Evolutionary conservation across 331 rosid genomes (phyloP).

Genomic region (Quercus lobata): DNA sequence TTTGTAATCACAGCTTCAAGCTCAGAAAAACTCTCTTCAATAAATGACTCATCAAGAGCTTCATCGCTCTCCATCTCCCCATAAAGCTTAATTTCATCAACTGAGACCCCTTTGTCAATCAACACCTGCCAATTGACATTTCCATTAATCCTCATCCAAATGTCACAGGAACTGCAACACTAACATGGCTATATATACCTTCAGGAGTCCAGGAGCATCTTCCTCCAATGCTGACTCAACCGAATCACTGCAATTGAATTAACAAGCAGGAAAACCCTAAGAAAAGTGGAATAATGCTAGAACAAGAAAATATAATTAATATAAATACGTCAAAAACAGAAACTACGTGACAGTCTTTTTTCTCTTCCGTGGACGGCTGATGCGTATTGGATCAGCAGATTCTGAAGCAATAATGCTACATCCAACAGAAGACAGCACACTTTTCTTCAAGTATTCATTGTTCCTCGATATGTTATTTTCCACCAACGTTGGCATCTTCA

Average conservation of each 20-base stretch:
- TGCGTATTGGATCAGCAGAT: constrained; percentile 32
- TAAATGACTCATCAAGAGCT: constrained; percentile 56
- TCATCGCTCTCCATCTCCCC: constrained; percentile 68
- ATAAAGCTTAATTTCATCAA: constrained; percentile 83
- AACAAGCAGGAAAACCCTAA: constrained; percentile 1
- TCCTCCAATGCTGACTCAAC: constrained; percentile 84
- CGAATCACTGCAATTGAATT: constrained; percentile 63
- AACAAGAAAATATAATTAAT: neutral
- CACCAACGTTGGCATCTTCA: constrained; percentile 38
- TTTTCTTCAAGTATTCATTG: constrained; percentile 27
- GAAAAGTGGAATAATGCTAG: constrained; percentile 4
- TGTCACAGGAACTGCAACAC: constrained; percentile 19
- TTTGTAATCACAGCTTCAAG: constrained; percentile 75
- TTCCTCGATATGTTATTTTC: constrained; percentile 24
- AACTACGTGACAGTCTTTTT: constrained; percentile 86
- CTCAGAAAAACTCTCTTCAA: constrained; percentile 66
- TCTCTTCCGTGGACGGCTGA: constrained; percentile 48
- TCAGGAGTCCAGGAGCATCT: constrained; percentile 98
- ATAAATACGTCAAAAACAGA: constrained; percentile 8
- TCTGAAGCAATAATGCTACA: constrained; percentile 27
- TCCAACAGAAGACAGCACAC: constrained; percentile 25
- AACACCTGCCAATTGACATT: constrained; percentile 56
- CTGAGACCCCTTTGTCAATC: constrained; percentile 60
- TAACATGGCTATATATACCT: constrained; percentile 42
- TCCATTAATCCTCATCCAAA: constrained; percentile 28